Evolutionary conservation across 2,329 filamentous ascomycete genomes (phyloP).

Genomic region (Penicillium sp.): DNA sequence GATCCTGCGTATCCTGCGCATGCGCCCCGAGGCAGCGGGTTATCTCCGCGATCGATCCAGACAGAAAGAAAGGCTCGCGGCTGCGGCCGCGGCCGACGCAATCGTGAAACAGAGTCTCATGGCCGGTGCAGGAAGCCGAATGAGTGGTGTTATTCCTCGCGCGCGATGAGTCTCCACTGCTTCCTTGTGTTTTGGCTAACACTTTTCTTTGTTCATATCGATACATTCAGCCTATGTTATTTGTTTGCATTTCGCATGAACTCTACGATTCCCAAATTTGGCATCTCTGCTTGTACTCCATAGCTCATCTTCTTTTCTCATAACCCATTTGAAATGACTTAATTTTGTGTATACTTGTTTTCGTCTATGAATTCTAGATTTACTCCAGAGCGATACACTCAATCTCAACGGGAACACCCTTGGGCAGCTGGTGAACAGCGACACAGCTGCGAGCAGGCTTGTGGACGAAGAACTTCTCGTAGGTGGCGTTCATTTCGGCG

Average conservation of each 20-base stretch:
- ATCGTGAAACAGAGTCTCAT: conserved; percentile 92
- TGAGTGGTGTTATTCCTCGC: conserved; percentile 48
- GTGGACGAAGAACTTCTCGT: conserved; percentile 68
- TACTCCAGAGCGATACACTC: conserved; percentile 63
- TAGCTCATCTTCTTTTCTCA: background rate
- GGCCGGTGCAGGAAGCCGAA: conserved; percentile 56
- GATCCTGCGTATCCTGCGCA: conserved; percentile 90
- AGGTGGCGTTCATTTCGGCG: conserved; percentile 73
- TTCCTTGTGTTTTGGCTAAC: background rate
- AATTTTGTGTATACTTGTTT: background rate
- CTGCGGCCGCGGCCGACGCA: conserved; percentile 84
- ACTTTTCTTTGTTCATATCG: conserved; percentile 1
- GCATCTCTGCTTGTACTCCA: conserved; percentile 7
- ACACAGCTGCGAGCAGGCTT: conserved; percentile 66
- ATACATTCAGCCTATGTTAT: background rate
- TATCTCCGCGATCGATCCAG: conserved; percentile 90
- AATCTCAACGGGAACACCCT: conserved; percentile 66
- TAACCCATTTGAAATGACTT: background rate
- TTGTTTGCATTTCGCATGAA: conserved; percentile 6
- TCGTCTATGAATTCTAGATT: conserved; percentile 1
- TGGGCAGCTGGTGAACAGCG: conserved; percentile 64
- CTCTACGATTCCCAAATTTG: conserved; percentile 17
- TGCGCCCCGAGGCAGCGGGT: conserved; percentile 84
- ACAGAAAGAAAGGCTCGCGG: conserved; percentile 90
- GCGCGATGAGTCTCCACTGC: conserved; percentile 22